Base-by-base conservation (phyloP, 257 asterid species). In the Mentha longifolia region DNA sequence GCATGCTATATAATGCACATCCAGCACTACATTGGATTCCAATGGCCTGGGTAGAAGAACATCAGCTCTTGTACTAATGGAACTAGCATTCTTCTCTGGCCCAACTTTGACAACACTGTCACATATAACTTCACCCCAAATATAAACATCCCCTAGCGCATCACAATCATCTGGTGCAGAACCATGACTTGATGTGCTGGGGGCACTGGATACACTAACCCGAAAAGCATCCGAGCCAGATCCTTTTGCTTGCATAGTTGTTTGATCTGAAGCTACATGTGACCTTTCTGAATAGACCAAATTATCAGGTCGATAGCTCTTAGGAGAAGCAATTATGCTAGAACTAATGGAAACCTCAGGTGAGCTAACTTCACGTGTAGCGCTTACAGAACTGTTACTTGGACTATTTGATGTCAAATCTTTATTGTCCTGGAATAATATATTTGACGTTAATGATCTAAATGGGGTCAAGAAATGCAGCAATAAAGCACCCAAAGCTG, bases 101-200 rank as follows among this genome's bases (percentile, higher is more conserved):
- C 98, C 92, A 46, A 86, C 81, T 77, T 81, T 88, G 64, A 90
- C 84, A 59, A 88, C 74, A 70, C 79, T 87, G 72, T 92, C 97
- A 54, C 96, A 87, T 50, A 85, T 85, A 56, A 92, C 97, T 77
- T 92, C 98, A 65, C 98, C 98, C 98, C 98, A 92, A 61, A 92
- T 85, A 69, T 92, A 92, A 28, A 92, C 97, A 60, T 92, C 97
- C 11, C 98, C 93, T 63, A 90, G 74, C 10, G 91, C 97, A 81
- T 92, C 98, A 75, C 96, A 92, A 67, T 92, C 98, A 74, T 90
- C 95, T 9, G 89, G 92, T 30, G 89, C 95, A 68, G 98, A 92
- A 65, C 98, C 97, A 58, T 92, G 96, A 80, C 98, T 92, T 63
- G 98, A 90, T 64, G 97, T 92, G 80, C 98, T 92, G 55, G 92